A percentile compares a stretch with the other conserved stretches of the same genome.
These are phyloP conservation scores for Talaromyces ruber DNA, from an alignment of 495 filamentous ascomycete species.

Conservation along the genomic window DNA sequence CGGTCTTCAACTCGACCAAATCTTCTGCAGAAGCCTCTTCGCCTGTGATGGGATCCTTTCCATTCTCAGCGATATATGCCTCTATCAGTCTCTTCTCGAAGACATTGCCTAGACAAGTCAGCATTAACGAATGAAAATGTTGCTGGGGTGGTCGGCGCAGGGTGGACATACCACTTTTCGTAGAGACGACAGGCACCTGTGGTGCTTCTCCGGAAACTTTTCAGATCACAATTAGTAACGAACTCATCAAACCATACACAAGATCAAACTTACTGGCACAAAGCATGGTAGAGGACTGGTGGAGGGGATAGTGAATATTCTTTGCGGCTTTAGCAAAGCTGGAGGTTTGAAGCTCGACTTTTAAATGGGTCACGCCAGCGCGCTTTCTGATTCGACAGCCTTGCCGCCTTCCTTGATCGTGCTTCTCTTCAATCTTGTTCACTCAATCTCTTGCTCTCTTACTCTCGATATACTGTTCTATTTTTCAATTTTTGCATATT, in stretches of 20 bases:
- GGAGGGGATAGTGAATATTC: slow-evolving; percentile 16
- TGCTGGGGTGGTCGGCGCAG: background rate
- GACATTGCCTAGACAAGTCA: slow-evolving; percentile 57
- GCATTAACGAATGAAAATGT: slow-evolving; percentile 8
- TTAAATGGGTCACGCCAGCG: background rate
- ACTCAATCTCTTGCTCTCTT: background rate
- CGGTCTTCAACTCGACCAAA: slow-evolving; percentile 76
- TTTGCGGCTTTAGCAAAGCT: slow-evolving; percentile 1
- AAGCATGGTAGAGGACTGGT: slow-evolving; percentile 46
- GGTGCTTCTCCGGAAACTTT: slow-evolving; percentile 96
- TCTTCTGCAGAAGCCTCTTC: slow-evolving; percentile 83
- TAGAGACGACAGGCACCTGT: slow-evolving; percentile 86
- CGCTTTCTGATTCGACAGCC: slow-evolving; percentile 1
- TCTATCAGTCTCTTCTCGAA: slow-evolving; percentile 95
- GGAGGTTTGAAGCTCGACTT: background rate
- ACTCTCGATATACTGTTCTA: background rate
- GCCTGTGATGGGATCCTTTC: slow-evolving; percentile 86
- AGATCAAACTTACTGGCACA: slow-evolving; percentile 58
- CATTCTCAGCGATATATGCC: slow-evolving; percentile 88
- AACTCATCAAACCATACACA: background rate
- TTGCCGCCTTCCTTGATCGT: slow-evolving; percentile 1
- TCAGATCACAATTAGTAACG: background rate
- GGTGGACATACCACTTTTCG: slow-evolving; percentile 71
- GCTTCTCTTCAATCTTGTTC: no score
- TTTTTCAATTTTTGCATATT: background rate